phyloP scores from a whole-genome alignment of 306 rosid genomes.

The Cyamopsis tetragonoloba region DNA sequence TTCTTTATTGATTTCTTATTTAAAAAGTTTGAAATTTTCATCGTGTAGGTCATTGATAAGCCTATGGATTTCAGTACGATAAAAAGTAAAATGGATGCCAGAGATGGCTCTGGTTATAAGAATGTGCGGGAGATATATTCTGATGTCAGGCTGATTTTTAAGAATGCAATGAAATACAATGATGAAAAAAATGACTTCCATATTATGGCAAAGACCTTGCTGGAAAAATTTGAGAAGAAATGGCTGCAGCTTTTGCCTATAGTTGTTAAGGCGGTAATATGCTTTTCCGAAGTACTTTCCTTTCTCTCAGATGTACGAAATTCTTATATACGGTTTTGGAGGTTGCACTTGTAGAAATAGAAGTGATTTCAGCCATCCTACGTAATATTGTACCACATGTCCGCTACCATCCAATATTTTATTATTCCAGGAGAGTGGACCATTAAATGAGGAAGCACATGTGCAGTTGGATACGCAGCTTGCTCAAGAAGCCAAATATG shows the following conservation, averaged over 20 bases:
- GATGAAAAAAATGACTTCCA: slow-evolving; percentile 55
- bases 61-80: slow-evolving; percentile 87
- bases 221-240: slow-evolving; percentile 66
- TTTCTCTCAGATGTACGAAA: slow-evolving; percentile 3
- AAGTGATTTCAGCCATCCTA: not conserved
- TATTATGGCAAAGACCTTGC: slow-evolving; percentile 70
- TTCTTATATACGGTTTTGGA: not conserved
- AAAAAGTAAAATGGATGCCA: slow-evolving; percentile 64
- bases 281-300: slow-evolving; percentile 10
- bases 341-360: not conserved
- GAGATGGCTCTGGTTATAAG: slow-evolving; percentile 71
- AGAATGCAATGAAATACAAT: slow-evolving; percentile 81
- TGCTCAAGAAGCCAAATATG: slow-evolving; percentile 59
- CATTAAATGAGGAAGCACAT: slow-evolving; percentile 50
- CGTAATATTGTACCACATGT: not conserved
- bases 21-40: slow-evolving; percentile 18
- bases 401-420: not conserved
- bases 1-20: not conserved
- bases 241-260: slow-evolving; percentile 74
- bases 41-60: slow-evolving; percentile 59
- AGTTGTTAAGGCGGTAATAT: slow-evolving; percentile 61
- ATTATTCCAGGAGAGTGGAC: slow-evolving; percentile 53
- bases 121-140: slow-evolving; percentile 63
- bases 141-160: slow-evolving; percentile 72
- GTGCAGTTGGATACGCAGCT: slow-evolving; percentile 41